Base-by-base conservation (phyloP, 805 yeast species). In the Nakazawaea wickerhamii region DNA sequence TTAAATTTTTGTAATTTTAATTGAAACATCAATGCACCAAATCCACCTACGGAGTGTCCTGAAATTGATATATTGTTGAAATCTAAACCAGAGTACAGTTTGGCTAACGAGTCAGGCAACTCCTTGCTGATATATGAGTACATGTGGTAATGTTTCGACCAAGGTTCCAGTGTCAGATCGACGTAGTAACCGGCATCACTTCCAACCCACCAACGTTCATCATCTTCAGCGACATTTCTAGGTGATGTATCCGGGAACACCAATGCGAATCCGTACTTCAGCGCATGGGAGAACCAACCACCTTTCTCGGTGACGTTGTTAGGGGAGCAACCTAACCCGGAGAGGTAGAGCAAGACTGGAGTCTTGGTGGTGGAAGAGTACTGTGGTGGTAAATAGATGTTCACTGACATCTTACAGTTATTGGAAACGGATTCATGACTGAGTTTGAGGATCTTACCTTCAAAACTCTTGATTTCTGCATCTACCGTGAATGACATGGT, bases 31-130 rank as follows among this genome's bases (percentile, higher is more conserved):
- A 91, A 63, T 0, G 99, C 95, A 44, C 98, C 99, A 59, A 76
- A 87, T 1, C 99, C 99, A 39, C 99, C 99, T 98, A 93, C 93
- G 1, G 99, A 93, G 61, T 93, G 98, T 34, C 99, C 99, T n/a
- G 93, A 79, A 50, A 91, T 77, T 17, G 91, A 75, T 40, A 80
- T 72, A 31, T 75, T 81, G 26, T 64, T 59, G 48, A 82, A 79
- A 61, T 91, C 88, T 47, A 91, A 65, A 31, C 63, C 60, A 2
- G 65, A 47, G 42, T 60, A 72, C 14, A 64, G 60, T 10, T 54
- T 51, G 11, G 72, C 60, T 50, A 87, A 65, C 22, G 62, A 63
- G 19, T 64, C 63, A 30, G 82, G 81, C 46, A 91, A 70, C 59
- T 91, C 99, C 30, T 73, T 61, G 52, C 79, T 81, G 21, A 91